Percentiles rank a stretch among this genome's conserved stretches.
Conservation (phyloP, 345 rosid species). For the Heritiera fomes region DNA sequence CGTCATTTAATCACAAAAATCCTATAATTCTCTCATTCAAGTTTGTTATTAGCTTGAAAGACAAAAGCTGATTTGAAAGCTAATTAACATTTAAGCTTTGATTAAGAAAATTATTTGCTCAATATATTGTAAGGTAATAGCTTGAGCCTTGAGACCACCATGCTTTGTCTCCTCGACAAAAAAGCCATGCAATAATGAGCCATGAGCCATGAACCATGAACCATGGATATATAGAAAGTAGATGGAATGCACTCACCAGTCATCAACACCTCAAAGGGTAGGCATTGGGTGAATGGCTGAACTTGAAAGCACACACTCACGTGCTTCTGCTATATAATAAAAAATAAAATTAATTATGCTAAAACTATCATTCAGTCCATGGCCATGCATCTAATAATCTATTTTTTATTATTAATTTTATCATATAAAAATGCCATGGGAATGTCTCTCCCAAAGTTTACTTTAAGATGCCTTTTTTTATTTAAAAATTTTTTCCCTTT, state of each 20-base stretch:
- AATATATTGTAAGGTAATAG: neutral
- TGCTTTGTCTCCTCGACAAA: conserved; percentile 4
- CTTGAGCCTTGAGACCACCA: neutral
- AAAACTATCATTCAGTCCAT: conserved; percentile 21
- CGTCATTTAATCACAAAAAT: neutral
- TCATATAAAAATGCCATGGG: no score
- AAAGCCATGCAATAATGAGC: neutral
- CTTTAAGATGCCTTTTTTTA: neutral
- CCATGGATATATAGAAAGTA: neutral
- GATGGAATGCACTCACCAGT: neutral
- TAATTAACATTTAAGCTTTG: neutral
- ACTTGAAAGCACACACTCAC: conserved; percentile 23
- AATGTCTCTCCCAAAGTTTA: conserved; percentile 27
- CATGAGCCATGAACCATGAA: neutral
- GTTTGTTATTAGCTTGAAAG: neutral
- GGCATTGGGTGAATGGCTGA: neutral
- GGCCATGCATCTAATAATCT: no score
- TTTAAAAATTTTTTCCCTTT: no score
- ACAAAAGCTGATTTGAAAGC: neutral
- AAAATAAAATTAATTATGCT: neutral
- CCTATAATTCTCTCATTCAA: neutral
- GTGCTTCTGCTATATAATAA: conserved; percentile 13
- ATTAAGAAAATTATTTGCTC: neutral
- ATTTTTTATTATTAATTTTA: no score
- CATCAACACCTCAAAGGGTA: no score